Evolutionary conservation across 345 rosid species (phyloP).

Genomic region (Citrus cavaleriei): DNA sequence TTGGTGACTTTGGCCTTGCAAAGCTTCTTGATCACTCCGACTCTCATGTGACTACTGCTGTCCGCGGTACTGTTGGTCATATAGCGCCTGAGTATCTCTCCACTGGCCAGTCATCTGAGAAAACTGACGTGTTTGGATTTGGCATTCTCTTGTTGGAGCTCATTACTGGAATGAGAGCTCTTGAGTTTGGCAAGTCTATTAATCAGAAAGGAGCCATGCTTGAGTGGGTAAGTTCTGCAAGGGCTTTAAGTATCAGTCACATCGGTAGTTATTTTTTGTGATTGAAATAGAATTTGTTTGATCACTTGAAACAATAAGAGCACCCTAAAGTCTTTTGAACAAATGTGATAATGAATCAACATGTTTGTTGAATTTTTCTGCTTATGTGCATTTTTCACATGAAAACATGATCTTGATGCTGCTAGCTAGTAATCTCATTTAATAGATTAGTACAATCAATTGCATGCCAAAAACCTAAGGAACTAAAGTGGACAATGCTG

Average conservation of each 20-base stretch:
- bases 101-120: slow-evolving; percentile 95
- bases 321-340: not conserved
- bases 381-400: not conserved
- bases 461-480: not conserved
- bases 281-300: not conserved
- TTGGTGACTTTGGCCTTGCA: slow-evolving; percentile 96
- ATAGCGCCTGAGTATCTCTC: slow-evolving; percentile 95
- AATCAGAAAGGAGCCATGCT: slow-evolving; percentile 93
- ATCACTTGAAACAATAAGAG: not conserved
- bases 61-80: slow-evolving; percentile 93
- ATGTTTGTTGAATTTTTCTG: not conserved
- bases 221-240: slow-evolving; percentile 62
- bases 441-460: not conserved
- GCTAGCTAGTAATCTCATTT: not conserved
- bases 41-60: slow-evolving; percentile 93
- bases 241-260: not conserved
- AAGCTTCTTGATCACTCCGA: slow-evolving; percentile 89
- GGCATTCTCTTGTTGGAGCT: slow-evolving; percentile 92
- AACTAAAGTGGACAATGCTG: not conserved
- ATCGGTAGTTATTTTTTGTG: not conserved
- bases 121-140: slow-evolving; percentile 92
- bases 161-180: slow-evolving; percentile 91
- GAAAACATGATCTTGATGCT: not conserved
- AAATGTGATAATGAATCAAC: not conserved
- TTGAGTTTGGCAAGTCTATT: slow-evolving; percentile 78